Base-by-base conservation (phyloP, 2,329 filamentous ascomycete genomes). In the Cordyceps farinosa region DNA sequence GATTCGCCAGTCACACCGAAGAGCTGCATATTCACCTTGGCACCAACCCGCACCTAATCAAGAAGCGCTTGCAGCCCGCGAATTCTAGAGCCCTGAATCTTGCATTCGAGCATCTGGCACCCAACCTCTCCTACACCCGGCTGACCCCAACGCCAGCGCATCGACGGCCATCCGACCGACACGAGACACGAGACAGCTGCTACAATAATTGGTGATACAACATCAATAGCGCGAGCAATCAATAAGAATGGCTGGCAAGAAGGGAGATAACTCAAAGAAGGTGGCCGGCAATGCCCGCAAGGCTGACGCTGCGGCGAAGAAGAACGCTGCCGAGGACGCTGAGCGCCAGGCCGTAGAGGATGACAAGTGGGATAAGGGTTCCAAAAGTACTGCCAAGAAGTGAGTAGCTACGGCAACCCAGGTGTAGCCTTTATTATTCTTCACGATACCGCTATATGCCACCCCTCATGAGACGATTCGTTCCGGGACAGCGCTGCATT, bases 341-440 rank as follows among this genome's bases (percentile, higher is more conserved):
- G 88, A 88, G 77, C 84, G 81, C 61, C 86, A 86, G 5, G 84
- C 81, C 3, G 86, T 76, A 34, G 94, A 97, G 71, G 84, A 88
- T 5, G 82, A 84, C 61, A 82, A 96, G 70, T 99, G 95, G 95
- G 71, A 82, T 11, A 92, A 95, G 77, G 95, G 95, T 47, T 76
- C 91, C 61, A 99, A 98, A 81, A 89, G 84, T 69, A 91, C 80
- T 70, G 81, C 88, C 48, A 99, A 97, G 80, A 96, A 96, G 92
- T 97, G 78, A 76, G 87, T 60, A 5, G 22, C 3, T 47, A 22
- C 5, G 2, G 13, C 38, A 29, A 30, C 22, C 22, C 50, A 8
- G 3, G n/a, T 17, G 17, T 5, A 7, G 8, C 17, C 3, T 34
- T 30, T 11, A 2, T 22, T n/a, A 17, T 17, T 22, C 6, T 22